Percentiles rank a stretch among this genome's conserved stretches.
phyloP scores from a whole-genome alignment of 2,329 filamentous ascomycete species.

The Arthroderma sp. region DNA sequence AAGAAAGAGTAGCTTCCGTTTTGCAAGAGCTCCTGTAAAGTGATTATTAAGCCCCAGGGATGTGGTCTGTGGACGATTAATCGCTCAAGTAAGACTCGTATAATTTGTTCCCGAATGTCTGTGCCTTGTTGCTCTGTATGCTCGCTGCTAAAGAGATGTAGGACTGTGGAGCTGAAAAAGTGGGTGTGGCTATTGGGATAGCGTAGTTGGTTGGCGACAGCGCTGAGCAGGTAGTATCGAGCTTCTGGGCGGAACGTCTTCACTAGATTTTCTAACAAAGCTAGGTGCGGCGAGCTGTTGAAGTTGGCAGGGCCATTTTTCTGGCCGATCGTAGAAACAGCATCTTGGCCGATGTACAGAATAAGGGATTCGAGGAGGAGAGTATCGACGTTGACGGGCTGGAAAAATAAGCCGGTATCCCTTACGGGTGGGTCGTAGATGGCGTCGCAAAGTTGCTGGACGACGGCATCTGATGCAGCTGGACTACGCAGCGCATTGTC shows the following conservation, averaged over 20 bases:
- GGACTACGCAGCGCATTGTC: conserved; percentile 42
- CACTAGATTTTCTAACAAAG: conserved; percentile 61
- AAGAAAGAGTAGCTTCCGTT: conserved; percentile 88
- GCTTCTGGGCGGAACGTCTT: conserved; percentile 63
- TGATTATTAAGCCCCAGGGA: conserved; percentile 87
- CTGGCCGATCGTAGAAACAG: conserved; percentile 46
- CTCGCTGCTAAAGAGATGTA: conserved; percentile 73
- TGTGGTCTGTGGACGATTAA: conserved; percentile 82
- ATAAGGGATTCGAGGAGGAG: conserved; percentile 67
- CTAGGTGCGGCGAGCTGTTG: conserved; percentile 53
- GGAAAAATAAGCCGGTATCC: conserved; percentile 52
- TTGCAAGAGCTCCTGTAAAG: conserved; percentile 77
- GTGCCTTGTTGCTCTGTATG: conserved; percentile 55
- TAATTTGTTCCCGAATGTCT: conserved; percentile 81
- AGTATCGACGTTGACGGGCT: conserved; percentile 55
- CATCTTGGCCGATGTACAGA: conserved; percentile 65
- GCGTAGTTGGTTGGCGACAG: conserved; percentile 82
- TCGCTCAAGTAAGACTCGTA: conserved; percentile 75
- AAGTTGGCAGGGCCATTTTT: conserved; percentile 51
- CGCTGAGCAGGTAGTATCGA: conserved; percentile 70
- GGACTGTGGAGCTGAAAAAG: conserved; percentile 76
- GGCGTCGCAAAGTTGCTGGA: conserved; percentile 63
- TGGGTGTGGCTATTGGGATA: conserved; percentile 82
- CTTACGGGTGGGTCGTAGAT: conserved; percentile 48
- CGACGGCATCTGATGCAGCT: conserved; percentile 51